Evolutionary conservation across 2,329 filamentous ascomycete genomes (phyloP).

Genomic region (Pseudogymnoascus sp.): DNA sequence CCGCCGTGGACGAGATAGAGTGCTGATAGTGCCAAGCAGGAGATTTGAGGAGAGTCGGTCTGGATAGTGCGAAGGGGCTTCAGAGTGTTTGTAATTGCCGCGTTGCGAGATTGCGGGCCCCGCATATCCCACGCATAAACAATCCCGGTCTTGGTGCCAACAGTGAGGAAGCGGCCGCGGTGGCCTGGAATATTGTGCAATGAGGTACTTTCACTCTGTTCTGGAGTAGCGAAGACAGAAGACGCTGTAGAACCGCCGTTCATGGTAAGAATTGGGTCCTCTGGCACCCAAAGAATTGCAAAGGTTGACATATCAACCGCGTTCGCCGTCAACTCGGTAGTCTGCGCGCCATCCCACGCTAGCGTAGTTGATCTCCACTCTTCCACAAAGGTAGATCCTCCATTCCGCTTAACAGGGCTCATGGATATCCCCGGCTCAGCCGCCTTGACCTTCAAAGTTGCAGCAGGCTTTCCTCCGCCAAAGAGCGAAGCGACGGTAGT

Average conservation of each 20-base stretch:
- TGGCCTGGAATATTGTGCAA: slow-evolving; percentile 70
- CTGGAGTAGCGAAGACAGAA: slow-evolving; percentile 21
- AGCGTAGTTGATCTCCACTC: slow-evolving; percentile 61
- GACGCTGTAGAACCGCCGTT: slow-evolving; percentile 35
- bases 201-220: slow-evolving; percentile 17
- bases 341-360: slow-evolving; percentile 50
- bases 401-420: slow-evolving; percentile 17
- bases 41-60: slow-evolving; percentile 83
- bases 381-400: slow-evolving; percentile 37
- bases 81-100: slow-evolving; percentile 49
- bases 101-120: slow-evolving; percentile 45
- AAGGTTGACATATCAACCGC: slow-evolving; percentile 68
- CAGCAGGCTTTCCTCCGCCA: slow-evolving; percentile 22
- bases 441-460: slow-evolving; percentile 16
- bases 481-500: slow-evolving; percentile 27
- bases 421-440: slow-evolving; percentile 22
- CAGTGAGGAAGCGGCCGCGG: slow-evolving; percentile 68
- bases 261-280: slow-evolving; percentile 65
- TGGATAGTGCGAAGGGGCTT: slow-evolving; percentile 72
- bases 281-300: slow-evolving; percentile 60
- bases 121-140: slow-evolving; percentile 82
- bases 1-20: slow-evolving; percentile 89
- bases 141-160: slow-evolving; percentile 71
- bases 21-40: slow-evolving; percentile 72
- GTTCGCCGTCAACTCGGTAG: slow-evolving; percentile 57